Conservation (phyloP, 345 rosid species). For the Kandelia obovata region DNA sequence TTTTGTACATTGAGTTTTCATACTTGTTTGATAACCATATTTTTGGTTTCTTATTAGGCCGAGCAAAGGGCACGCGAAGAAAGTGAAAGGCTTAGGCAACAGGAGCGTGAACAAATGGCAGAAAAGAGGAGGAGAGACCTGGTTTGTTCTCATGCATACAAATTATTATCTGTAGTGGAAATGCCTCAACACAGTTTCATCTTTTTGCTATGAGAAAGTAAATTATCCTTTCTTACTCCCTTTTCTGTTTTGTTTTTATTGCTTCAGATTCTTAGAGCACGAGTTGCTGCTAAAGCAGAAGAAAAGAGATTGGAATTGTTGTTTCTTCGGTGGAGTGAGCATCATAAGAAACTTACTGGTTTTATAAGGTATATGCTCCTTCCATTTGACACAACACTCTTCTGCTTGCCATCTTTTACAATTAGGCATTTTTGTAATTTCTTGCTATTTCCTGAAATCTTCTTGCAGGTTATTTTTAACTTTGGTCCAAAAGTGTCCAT, state of each 20-base stretch:
- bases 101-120: conserved; percentile 77
- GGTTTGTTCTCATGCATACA: conserved; percentile 44
- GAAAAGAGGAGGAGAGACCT: conserved; percentile 87
- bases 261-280: conserved; percentile 77
- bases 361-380: conserved; percentile 65
- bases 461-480: conserved; percentile 92
- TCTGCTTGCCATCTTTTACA: not conserved
- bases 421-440: conserved; percentile 13
- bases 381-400: not conserved
- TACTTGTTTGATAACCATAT: not conserved
- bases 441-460: conserved; percentile 6
- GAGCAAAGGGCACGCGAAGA: conserved; percentile 88
- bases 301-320: conserved; percentile 93
- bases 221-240: not conserved
- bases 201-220: not conserved
- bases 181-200: not conserved
- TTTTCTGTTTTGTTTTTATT: conserved; percentile 5
- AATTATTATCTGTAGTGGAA: not conserved
- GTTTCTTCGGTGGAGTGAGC: conserved; percentile 95
- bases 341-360: conserved; percentile 78
- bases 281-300: conserved; percentile 94
- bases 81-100: conserved; percentile 81
- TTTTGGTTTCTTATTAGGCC: conserved; percentile 43
- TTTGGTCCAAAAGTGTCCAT: conserved; percentile 99
- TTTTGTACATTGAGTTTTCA: not conserved